These are phyloP conservation scores for Gelatoporia subvermispora DNA, from an alignment of 768 basidiomycete genomes.

Conservation along the genomic window DNA sequence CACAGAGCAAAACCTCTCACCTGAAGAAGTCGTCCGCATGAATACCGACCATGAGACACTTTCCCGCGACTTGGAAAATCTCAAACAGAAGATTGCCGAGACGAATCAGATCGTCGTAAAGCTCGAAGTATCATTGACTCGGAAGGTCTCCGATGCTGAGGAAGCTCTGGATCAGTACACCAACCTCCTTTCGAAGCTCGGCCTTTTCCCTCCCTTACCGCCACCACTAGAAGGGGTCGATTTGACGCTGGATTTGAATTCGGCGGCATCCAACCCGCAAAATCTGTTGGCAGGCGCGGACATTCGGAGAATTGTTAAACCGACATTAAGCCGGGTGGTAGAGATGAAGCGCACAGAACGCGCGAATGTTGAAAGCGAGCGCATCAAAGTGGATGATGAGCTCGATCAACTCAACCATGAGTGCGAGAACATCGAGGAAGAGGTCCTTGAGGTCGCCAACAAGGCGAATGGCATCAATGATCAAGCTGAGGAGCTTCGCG, in stretches of 20 bases:
- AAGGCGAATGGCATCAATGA: conserved; percentile 66
- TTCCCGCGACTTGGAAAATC: conserved; percentile 65
- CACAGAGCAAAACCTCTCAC: conserved; percentile 82
- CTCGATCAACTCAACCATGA: conserved; percentile 72
- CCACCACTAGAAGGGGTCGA: conserved; percentile 68
- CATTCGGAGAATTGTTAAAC: conserved; percentile 69
- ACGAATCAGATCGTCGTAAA: conserved; percentile 68
- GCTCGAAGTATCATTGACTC: conserved; percentile 79
- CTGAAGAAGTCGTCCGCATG: conserved; percentile 90
- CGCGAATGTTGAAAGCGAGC: conserved; percentile 68
- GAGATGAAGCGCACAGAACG: conserved; percentile 69
- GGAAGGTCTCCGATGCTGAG: conserved; percentile 77
- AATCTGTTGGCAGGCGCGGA: conserved; percentile 66
- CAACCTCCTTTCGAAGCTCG: conserved; percentile 66
- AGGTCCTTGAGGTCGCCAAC: conserved; percentile 68
- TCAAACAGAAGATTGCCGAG: conserved; percentile 71
- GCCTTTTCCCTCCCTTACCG: conserved; percentile 70
- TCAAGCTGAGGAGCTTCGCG: conserved; percentile 77
- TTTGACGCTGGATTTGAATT: conserved; percentile 77
- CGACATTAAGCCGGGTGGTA: conserved; percentile 66
- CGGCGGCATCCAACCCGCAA: conserved; percentile 65
- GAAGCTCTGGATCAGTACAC: conserved; percentile 78
- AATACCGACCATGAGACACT: conserved; percentile 83
- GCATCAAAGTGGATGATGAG: conserved; percentile 77
- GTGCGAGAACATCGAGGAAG: conserved; percentile 79